Evolutionary conservation across 805 yeast species (phyloP).

Genomic region (Candida xiaguanensis): DNA sequence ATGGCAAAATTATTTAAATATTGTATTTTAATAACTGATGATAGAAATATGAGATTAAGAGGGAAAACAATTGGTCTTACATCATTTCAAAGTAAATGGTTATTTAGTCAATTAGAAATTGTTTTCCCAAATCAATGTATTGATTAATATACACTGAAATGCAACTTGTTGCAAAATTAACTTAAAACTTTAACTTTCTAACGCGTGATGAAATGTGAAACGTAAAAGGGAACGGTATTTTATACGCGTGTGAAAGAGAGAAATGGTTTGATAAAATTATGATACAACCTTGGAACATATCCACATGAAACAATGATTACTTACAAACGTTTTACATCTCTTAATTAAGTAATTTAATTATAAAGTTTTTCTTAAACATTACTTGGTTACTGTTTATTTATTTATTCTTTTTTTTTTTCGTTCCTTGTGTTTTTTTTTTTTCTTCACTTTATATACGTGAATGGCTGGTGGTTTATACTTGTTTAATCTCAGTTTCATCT

Average conservation of each 20-base stretch:
- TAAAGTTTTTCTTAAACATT: too few species aligned
- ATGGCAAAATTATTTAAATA: conserved; percentile 47
- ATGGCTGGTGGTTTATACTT: neutral
- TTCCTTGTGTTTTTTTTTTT: neutral
- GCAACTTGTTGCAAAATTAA: too few species aligned
- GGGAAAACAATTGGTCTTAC: conserved; percentile 56
- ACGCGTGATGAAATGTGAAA: too few species aligned
- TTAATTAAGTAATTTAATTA: too few species aligned
- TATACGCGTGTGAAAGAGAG: too few species aligned
- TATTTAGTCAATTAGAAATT: conserved; percentile 48
- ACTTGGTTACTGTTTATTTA: neutral
- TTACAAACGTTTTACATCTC: too few species aligned
- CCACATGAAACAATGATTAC: too few species aligned
- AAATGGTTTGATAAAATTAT: too few species aligned
- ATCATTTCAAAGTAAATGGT: conserved; percentile 59
- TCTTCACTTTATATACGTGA: neutral
- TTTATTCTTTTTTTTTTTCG: neutral
- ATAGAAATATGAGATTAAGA: conserved; percentile 64
- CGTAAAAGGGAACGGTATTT: too few species aligned
- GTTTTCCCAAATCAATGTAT: conserved; percentile 48
- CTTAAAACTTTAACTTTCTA: too few species aligned
- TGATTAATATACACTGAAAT: conserved; percentile 41
- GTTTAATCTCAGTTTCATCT: neutral
- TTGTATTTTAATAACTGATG: conserved; percentile 69
- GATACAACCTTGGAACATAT: too few species aligned